phyloP scores from a whole-genome alignment of 2,329 filamentous ascomycete genomes.

The Ceratocystis harringtonii region DNA sequence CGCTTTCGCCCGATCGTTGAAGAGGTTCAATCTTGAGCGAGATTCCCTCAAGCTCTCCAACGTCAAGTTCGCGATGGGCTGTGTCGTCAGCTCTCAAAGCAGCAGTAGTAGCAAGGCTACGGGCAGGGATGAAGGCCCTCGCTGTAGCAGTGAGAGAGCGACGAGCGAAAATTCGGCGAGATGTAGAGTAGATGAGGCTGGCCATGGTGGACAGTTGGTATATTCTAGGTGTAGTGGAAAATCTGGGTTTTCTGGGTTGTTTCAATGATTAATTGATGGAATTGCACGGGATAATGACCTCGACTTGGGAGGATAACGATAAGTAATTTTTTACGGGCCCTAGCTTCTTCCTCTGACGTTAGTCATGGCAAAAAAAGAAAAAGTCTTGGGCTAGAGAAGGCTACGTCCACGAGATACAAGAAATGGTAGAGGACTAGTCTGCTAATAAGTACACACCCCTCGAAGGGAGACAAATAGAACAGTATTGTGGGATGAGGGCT shows the following conservation, averaged over 20 bases:
- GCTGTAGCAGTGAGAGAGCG: slow-evolving; percentile 17
- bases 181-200: slow-evolving; percentile 4
- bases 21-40: slow-evolving; percentile 84
- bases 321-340: slow-evolving; percentile 5
- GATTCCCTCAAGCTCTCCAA: slow-evolving; percentile 77
- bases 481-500: not conserved
- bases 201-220: slow-evolving; percentile 1
- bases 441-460: not conserved
- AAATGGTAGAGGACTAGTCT: not conserved
- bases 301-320: not conserved
- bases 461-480: not conserved
- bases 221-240: not conserved
- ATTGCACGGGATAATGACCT: not conserved
- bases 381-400: not conserved
- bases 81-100: slow-evolving; percentile 18
- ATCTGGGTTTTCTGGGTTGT: not conserved
- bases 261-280: not conserved
- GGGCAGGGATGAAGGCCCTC: slow-evolving; percentile 13
- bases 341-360: slow-evolving; percentile 3
- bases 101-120: slow-evolving; percentile 20
- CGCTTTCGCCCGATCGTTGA: slow-evolving; percentile 67
- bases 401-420: not conserved
- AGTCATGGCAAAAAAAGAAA: not conserved
- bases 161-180: slow-evolving; percentile 18
- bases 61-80: slow-evolving; percentile 46